Percentiles rank a stretch among this genome's conserved stretches.
phyloP scores from a whole-genome alignment of 1,284 basidiomycete species.

The Blastosporella zonata region DNA sequence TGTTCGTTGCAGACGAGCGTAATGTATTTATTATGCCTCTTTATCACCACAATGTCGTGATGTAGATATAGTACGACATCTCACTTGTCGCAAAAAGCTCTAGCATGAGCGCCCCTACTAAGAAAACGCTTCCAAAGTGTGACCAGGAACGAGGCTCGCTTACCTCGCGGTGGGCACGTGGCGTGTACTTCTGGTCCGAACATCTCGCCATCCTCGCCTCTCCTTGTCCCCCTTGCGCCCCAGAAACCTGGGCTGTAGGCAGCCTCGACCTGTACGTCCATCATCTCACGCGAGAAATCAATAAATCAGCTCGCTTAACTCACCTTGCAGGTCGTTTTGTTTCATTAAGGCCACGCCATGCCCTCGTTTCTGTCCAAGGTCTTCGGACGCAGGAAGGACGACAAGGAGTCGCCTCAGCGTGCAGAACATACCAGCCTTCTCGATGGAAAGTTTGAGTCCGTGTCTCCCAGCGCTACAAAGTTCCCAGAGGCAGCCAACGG shows the following conservation, averaged over 20 bases:
- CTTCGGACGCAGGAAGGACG: conserved; percentile 70
- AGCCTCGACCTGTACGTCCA: conserved; percentile 16
- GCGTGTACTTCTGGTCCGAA: conserved; percentile 15
- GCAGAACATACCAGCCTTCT: conserved; percentile 47
- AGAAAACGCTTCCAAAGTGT: not conserved
- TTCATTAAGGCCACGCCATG: conserved; percentile 43
- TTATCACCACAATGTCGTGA: too few relatives aligned
- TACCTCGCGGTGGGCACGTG: conserved; percentile 18
- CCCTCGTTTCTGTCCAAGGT: conserved; percentile 75
- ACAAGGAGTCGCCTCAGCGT: conserved; percentile 40
- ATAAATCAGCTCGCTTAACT: conserved; percentile 14
- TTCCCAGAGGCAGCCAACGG: conserved; percentile 33
- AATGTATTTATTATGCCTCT: not conserved
- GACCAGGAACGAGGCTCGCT: conserved; percentile 11
- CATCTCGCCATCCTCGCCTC: conserved; percentile 13
- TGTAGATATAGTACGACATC: too few relatives aligned
- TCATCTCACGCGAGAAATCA: not conserved
- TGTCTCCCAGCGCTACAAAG: conserved; percentile 50
- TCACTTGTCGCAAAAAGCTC: too few relatives aligned
- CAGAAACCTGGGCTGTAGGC: conserved; percentile 15
- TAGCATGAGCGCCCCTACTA: too few relatives aligned
- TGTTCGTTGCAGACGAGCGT: not conserved
- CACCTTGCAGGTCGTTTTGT: conserved; percentile 11
- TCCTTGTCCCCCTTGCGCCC: conserved; percentile 13
- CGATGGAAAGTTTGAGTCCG: conserved; percentile 70